Base-by-base conservation (phyloP, 2,329 filamentous ascomycete species). In the Aureobasidium leucospermi region DNA sequence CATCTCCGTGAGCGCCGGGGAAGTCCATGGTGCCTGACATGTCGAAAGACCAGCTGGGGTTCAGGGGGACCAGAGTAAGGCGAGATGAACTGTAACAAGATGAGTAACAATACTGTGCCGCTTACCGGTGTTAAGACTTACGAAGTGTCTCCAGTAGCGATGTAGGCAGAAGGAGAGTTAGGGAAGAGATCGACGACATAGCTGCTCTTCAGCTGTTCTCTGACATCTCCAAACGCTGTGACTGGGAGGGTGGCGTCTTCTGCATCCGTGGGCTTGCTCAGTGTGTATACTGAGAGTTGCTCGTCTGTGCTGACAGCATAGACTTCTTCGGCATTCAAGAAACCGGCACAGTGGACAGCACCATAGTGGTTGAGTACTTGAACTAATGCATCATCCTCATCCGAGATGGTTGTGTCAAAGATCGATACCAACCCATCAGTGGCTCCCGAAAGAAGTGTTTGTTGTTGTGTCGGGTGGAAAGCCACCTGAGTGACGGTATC, bases 401-500 rank as follows among this genome's bases (percentile, higher is more conserved):
- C 86, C 16, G 78, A 73, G 60, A 89, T 80, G 49, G 80, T 79
- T 16, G 83, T 87, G 74, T 94, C 86, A 73, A 87, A 89, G 47
- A 93, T 77, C 68, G 88, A 91, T 66, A 93, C 81, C 1, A 93
- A 81, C 6, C 88, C 88, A 72, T 94, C 89, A 13, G 88, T 93
- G 39, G 87, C 90, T 45, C 87, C 88, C 1, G 88, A 90, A 10
- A 93, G 78, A 6, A 93, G 80, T 15, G 88, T 75, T 46, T 81
- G 78, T 0, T 82, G 78, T 51, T 81, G 76, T 2, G 73, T 75
- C 6, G 68, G 67, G 59, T 84, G 68, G 52, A 67, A 67, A n/a
- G 73, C 66, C 60, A 81, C 74, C 65, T 81, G 79, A 2, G 84
- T 86, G 58, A 86, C 77, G 59, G 84, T 83, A 67, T 86, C 84